Base-by-base conservation (phyloP, 192 early-diverging fungal genomes). In the Podila epigama region DNA sequence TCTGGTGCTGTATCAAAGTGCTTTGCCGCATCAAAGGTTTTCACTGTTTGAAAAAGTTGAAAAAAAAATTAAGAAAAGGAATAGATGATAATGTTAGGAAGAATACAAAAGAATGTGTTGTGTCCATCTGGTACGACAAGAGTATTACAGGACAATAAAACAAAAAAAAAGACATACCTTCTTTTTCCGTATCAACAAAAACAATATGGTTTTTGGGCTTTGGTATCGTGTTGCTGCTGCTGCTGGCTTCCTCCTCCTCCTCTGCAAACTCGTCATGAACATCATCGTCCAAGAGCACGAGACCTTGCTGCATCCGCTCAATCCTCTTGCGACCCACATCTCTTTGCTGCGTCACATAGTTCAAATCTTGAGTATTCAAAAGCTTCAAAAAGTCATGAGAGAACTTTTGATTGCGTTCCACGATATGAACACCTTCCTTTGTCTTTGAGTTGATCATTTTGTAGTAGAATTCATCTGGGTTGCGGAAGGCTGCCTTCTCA, bases 391-490 rank as follows among this genome's bases (percentile, higher is more conserved):
- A 88, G 18, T 97, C 96, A 15, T 81, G 81, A 11, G 93, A 85
- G 31, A 95, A 86, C 37, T 87, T 83, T n/a, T 92, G 79, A 51
- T 91, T 88, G 32, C 92, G 87, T 58, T 93, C 87, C 42, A 83
- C 69, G 13, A 93, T 66, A 67, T 98, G 96, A 1, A 91, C 91
- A 18, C 96, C 96, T 27, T 90, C 84, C 79, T 94, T 93, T 59
- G 94, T 93, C 67, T 91, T 88, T 22, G 89, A 69, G 67, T 92
- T 92, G 75, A 96, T 89, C 97, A 99, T 99, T 79, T 90, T 93
- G 71, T 95, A 97, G 86, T 98, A 98, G 79, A 99, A 99, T 85
- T 99, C 97, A 79, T 99, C 97, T 4, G 93, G 95, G 82, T 99
- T 99, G 68, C 90, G 83, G 58, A 89, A 84, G 15, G 89, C 80